A percentile compares a stretch with the other conserved stretches of the same genome.
phyloP scores from a whole-genome alignment of 2,329 filamentous ascomycete species.

The Rhynchosporium agropyri region DNA sequence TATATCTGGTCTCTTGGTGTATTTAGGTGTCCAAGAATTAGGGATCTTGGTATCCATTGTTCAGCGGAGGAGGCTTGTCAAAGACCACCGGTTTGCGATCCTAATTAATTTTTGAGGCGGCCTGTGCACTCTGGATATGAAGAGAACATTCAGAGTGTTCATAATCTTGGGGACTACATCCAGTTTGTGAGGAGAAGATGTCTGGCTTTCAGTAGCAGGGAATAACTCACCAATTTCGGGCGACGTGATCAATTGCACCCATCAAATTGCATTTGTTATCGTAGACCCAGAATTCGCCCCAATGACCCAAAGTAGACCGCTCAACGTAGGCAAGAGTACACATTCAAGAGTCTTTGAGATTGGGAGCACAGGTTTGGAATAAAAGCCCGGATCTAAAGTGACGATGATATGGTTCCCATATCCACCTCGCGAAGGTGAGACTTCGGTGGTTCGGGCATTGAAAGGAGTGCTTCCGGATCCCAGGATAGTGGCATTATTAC shows the following conservation, averaged over 20 bases:
- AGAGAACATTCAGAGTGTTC: too few species aligned
- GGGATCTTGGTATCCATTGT: too few species aligned
- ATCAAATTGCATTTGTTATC: constrained; percentile 1
- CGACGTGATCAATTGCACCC: constrained; percentile 1
- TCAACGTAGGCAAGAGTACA: constrained; percentile 3
- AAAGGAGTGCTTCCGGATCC: neutral
- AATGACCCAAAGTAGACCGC: neutral
- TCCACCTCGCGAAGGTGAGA: neutral
- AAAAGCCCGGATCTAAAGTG: neutral
- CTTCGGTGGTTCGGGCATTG: neutral
- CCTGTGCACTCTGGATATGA: too few species aligned
- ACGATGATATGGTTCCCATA: constrained; percentile 2
- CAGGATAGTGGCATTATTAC: neutral
- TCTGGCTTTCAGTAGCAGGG: too few species aligned
- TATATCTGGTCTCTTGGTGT: too few species aligned
- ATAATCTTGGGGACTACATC: too few species aligned
- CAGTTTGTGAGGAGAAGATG: too few species aligned
- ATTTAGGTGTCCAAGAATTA: too few species aligned
- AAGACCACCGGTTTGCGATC: too few species aligned
- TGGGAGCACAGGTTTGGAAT: constrained; percentile 3
- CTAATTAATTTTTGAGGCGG: too few species aligned
- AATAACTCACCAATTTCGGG: neutral
- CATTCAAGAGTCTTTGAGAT: neutral
- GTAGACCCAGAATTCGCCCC: constrained; percentile 6
- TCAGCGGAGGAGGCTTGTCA: too few species aligned